phyloP scores from a whole-genome alignment of 2,329 filamentous ascomycete genomes.

The Chrysosporium keratinophilum region DNA sequence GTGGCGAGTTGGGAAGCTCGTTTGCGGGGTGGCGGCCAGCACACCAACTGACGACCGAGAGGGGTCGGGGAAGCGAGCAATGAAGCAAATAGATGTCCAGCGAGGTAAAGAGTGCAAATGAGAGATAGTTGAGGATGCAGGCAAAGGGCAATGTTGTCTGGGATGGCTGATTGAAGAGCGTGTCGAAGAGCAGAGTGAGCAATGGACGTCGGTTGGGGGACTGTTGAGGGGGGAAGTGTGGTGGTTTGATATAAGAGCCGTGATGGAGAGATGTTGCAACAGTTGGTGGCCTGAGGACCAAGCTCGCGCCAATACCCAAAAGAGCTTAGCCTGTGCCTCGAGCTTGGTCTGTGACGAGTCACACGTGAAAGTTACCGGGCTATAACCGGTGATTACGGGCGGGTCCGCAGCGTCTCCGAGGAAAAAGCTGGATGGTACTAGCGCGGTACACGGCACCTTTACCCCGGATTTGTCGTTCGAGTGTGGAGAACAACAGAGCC shows the following conservation, averaged over 20 bases:
- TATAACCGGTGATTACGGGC: background rate
- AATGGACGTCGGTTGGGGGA: background rate
- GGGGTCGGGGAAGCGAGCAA: background rate
- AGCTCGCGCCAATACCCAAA: background rate
- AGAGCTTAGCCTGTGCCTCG: background rate
- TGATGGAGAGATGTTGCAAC: background rate
- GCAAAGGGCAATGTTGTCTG: background rate
- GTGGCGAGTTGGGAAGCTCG: constrained; percentile 1
- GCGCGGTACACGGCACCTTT: background rate
- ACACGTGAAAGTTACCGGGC: constrained; percentile 3
- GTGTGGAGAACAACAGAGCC: background rate
- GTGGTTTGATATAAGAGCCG: background rate
- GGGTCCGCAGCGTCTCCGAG: background rate
- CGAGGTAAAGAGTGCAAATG: background rate
- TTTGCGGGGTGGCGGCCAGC: constrained; percentile 8
- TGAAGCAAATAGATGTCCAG: background rate
- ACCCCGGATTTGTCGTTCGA: background rate
- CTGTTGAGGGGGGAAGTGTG: background rate
- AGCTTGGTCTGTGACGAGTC: background rate
- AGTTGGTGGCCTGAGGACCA: no score
- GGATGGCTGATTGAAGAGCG: background rate
- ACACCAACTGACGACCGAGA: constrained; percentile 1
- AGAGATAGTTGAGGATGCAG: background rate
- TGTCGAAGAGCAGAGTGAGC: background rate
- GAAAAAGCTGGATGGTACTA: background rate